Evolutionary conservation across 805 yeast species (phyloP).

Genomic region (Pichia californica): DNA sequence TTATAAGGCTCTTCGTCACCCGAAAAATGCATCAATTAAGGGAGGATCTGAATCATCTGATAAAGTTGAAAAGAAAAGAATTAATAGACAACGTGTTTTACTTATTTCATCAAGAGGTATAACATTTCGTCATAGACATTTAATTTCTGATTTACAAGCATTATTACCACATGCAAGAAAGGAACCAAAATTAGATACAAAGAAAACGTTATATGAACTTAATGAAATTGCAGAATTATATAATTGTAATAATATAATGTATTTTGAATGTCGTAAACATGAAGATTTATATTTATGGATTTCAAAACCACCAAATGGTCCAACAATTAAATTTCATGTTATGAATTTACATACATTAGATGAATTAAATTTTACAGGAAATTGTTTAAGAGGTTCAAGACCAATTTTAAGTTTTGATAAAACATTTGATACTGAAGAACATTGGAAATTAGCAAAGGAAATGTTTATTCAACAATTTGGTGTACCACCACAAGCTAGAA

Average conservation of each 20-base stretch:
- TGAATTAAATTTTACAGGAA: conserved; percentile 94
- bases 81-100: conserved; percentile 83
- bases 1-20: conserved; percentile 48
- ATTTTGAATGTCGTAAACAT: conserved; percentile 94
- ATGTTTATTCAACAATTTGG: conserved; percentile 79
- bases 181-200: conserved; percentile 92
- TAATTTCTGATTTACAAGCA: conserved; percentile 71
- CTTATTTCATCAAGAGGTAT: conserved; percentile 93
- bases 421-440: conserved; percentile 63
- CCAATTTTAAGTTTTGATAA: conserved; percentile 87
- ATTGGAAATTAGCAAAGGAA: conserved; percentile 73
- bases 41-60: conserved; percentile 15
- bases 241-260: conserved; percentile 92
- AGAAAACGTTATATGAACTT: conserved; percentile 78
- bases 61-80: conserved; percentile 46
- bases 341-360: conserved; percentile 95
- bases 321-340: conserved; percentile 87
- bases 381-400: conserved; percentile 91
- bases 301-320: conserved; percentile 96
- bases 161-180: conserved; percentile 92
- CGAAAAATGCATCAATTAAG: conserved; percentile 31
- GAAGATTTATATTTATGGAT: conserved; percentile 92
- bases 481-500: conserved; percentile 91
- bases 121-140: conserved; percentile 90
- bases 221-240: conserved; percentile 95